Conservation (phyloP, 805 yeast genomes). For the Metschnikowia reukaufii region DNA sequence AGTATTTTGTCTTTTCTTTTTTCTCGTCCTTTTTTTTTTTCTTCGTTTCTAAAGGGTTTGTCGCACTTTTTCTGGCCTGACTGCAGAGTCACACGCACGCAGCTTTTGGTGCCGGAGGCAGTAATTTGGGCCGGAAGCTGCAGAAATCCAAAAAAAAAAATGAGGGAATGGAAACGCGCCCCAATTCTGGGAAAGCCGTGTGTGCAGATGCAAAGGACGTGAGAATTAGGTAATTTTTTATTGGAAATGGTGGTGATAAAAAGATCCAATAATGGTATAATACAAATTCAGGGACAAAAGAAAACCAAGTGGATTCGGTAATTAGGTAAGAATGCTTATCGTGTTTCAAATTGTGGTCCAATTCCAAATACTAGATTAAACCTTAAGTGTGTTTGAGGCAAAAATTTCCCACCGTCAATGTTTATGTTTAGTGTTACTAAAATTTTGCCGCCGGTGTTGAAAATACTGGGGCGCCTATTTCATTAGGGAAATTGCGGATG, state of each 20-base stretch:
- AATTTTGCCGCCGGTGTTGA: not conserved
- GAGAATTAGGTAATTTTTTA: not conserved
- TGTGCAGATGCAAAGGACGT: not conserved
- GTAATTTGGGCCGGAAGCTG: conserved; percentile 1
- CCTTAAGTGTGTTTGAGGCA: not conserved
- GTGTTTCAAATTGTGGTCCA: too few relatives aligned
- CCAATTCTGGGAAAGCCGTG: not conserved
- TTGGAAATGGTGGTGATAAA: too few relatives aligned
- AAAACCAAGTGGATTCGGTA: too few relatives aligned
- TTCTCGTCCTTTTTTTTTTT: conserved; percentile 1
- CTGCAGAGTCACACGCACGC: conserved; percentile 9
- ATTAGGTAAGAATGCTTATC: too few relatives aligned
- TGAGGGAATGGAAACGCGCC: not conserved
- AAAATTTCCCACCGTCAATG: not conserved
- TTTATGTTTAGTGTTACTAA: not conserved
- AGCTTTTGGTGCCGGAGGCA: not conserved
- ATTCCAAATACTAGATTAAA: not conserved
- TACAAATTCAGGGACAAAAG: too few relatives aligned
- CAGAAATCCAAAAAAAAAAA: conserved; percentile 2
- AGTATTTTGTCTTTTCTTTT: not conserved
- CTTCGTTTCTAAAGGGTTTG: not conserved
- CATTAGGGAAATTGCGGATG: not conserved
- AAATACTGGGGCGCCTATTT: not conserved
- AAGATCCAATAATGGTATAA: not conserved
- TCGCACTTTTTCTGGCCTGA: conserved; percentile 10